Evolutionary conservation across 2,329 filamentous ascomycete species (phyloP), one percentile per base, ranked within the genome.

Genomic region (Aschersonia sp.): DNA sequence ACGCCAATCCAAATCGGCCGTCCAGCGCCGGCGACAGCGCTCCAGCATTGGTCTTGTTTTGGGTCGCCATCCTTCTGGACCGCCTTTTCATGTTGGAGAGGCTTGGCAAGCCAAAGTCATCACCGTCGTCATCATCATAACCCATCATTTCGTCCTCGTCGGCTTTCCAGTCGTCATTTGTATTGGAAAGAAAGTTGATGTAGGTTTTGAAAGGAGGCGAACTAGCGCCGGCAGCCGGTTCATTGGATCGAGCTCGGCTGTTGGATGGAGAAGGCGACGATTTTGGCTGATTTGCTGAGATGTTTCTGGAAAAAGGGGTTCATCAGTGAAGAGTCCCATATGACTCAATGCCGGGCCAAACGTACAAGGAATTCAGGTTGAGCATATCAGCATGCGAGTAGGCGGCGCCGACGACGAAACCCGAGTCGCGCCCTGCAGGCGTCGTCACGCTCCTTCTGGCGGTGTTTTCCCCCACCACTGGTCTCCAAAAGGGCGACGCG

Each of bases 361-460:
- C 76, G 54, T 75, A 92, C 87, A 90, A 58, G 31, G 81, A 78
- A 59, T 87, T 86, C 59, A 90, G 84, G 65, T 90, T 94, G 57
- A 95, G 74, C 60, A 95, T 87, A 67, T 97, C 89, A 31, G 90
- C 87, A 66, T 98, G 92, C 11, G 92, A 97, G 63, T 98, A 98
- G 43, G 89, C 84, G 48, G 92, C 92, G 55, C 92, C 92, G 50
- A 97, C 84, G 37, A 98, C 85, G 51, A 90, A 77, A 58, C 72
- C 79, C 45, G 80, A 68, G 56, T 84, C 81, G 61, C 76, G 74
- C 46, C 69, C 62, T 32, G 54, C 53, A 41, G 63, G 57, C 29
- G 59, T 56, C 45, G 62, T 62, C 29, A 58, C 56, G 55, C 70
- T 66, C 57, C 72, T 74, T 61, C 74, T 79, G 37, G 72, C 64